phyloP scores from a whole-genome alignment of 192 early-diverging fungal species.

The Podila minutissima region DNA sequence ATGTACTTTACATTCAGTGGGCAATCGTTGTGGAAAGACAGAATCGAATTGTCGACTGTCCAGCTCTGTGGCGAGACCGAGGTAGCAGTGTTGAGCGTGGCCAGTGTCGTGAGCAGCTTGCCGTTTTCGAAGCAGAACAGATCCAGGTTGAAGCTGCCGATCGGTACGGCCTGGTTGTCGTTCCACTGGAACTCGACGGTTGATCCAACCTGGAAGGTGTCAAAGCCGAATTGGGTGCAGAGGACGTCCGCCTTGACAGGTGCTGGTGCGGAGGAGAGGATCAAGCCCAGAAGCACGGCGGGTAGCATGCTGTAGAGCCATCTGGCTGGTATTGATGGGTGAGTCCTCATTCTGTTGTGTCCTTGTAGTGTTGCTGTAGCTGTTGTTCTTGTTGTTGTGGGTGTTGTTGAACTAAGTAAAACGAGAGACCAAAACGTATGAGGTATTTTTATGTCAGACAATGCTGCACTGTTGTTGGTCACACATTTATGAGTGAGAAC shows the following conservation, averaged over 20 bases:
- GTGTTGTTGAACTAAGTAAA: too few species aligned
- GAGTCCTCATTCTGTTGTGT: neutral
- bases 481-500: too few species aligned
- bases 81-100: slow-evolving; percentile 20
- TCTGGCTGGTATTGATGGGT: neutral
- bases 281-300: neutral
- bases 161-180: slow-evolving; percentile 13
- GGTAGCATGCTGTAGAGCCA: neutral
- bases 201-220: slow-evolving; percentile 34
- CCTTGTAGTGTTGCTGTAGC: too few species aligned
- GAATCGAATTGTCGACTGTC: neutral
- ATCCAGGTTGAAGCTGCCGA: slow-evolving; percentile 29
- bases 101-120: slow-evolving; percentile 17
- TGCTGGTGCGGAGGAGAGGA: slow-evolving; percentile 3
- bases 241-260: slow-evolving; percentile 16
- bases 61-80: neutral
- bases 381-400: too few species aligned
- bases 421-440: too few species aligned
- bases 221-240: slow-evolving; percentile 18
- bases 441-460: too few species aligned
- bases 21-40: slow-evolving; percentile 5
- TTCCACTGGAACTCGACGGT: slow-evolving; percentile 33
- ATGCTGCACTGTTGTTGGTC: too few species aligned
- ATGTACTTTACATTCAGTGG: slow-evolving; percentile 15
- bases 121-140: slow-evolving; percentile 35